Base-by-base conservation (phyloP, 148 eudicot species). In the Spergularia marina region DNA sequence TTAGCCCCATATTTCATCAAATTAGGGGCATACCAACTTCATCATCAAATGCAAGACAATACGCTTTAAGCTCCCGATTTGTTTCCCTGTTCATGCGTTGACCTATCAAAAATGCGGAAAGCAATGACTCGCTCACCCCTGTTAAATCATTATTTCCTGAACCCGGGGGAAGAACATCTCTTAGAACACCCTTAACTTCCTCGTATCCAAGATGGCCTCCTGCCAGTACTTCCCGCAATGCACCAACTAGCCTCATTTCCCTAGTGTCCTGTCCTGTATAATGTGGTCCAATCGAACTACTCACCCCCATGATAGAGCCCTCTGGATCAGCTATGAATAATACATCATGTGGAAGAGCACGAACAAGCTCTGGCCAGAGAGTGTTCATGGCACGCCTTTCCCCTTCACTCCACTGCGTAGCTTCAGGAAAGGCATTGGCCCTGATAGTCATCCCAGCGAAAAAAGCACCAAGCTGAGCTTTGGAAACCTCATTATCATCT, bases 31-130 rank as follows among this genome's bases (percentile, higher is more conserved):
- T 87, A 95, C 98, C 96, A 76, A 82, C 81, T 83, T 94, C 98
- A 88, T 95, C 90, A 81, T 95, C 97, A 86, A 92, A 92, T 72
- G 97, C 98, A 85, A 95, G 96, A 83, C 98, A 95, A 78, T 92
- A 95, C 16, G 98, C 97, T 87, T 95, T 95, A 54, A 95, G 87
- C 85, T 95, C 98, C 58, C 98, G 94, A 76, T 95, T 92, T 74
- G 97, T 92, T 84, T 95, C 98, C 84, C 96, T 86, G 80, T 95
- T 95, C 96, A 95, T 95, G 55, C 98, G 93, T 73, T 95, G 98
- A 64, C 97, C 97, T 52, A 95, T 95, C 84, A 95, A 84, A 82
- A 95, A 90, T 18, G 98, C 98, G 39, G 98, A 89, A 65, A 95
- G 87, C 82, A 95, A 82, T 51, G 98, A 95, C 83, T 90, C 96